Conservation (phyloP, 2,329 filamentous ascomycete species). For the Cercospora canescens region DNA sequence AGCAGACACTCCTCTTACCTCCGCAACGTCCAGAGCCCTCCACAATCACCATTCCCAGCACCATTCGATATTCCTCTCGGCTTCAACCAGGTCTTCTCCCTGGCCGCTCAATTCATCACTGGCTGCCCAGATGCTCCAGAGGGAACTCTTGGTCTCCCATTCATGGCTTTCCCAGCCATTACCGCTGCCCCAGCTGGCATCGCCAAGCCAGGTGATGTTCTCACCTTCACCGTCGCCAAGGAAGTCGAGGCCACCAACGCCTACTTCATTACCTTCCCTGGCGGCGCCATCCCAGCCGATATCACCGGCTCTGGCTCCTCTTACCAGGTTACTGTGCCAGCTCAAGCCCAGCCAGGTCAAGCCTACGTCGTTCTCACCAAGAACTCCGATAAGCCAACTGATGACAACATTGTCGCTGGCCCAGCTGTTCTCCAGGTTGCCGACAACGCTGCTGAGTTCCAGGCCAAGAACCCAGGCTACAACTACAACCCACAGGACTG, state of each 20-base stretch:
- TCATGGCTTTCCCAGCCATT: conserved; percentile 42
- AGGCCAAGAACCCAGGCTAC: not conserved
- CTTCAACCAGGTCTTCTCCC: conserved; percentile 62
- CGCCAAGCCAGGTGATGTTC: conserved; percentile 24
- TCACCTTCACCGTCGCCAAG: conserved; percentile 25
- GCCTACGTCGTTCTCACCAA: conserved; percentile 31
- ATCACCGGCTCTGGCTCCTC: conserved; percentile 21
- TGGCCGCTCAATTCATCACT: conserved; percentile 63
- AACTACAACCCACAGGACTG: conserved; percentile 1
- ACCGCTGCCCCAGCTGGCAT: conserved; percentile 17
- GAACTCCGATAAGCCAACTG: conserved; percentile 20
- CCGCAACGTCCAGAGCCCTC: conserved; percentile 33
- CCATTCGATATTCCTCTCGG: conserved; percentile 62
- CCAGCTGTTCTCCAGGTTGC: conserved; percentile 29
- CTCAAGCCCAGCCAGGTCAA: conserved; percentile 28
- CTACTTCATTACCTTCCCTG: conserved; percentile 30
- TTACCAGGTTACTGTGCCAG: conserved; percentile 23
- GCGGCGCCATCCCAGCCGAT: conserved; percentile 23
- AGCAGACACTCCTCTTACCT: conserved; percentile 65
- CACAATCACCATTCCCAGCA: conserved; percentile 54
- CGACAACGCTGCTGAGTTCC: conserved; percentile 14
- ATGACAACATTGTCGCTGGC: conserved; percentile 34
- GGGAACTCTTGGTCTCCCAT: conserved; percentile 5
- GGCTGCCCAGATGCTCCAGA: conserved; percentile 59
- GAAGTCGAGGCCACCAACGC: conserved; percentile 24